Evolutionary conservation across 2,329 filamentous ascomycete species (phyloP), one percentile per base, ranked within the genome.

Genomic region (Sporothrix euskadiensis): DNA sequence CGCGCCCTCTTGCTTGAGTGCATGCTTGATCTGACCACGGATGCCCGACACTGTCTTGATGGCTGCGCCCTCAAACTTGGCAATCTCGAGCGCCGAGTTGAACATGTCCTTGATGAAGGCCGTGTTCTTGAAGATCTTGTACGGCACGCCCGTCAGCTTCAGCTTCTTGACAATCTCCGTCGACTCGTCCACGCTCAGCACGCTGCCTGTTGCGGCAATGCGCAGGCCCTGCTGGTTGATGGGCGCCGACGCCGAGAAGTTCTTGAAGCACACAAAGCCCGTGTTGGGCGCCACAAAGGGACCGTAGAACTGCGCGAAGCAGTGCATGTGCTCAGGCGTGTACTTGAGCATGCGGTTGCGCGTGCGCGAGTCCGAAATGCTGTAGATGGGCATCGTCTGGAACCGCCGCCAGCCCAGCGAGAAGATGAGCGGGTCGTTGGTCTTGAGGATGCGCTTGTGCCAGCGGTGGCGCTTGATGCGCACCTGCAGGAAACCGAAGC

Each of bases 41-140:
- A 99, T 90, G 71, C 97, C 97, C 0, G 94, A 98, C 32, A 99
- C 97, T 0, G 97, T 99, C 80, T 94, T 94, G 83, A 99, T 95
- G 73, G 93, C 90, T 10, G 96, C 96, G 73, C 96, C 96, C 84
- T 99, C 96, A 79, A 99, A 99, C 81, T 98, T 99, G 79, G 96
- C 95, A 76, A 99, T 96, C 81, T 99, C 96, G 57, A 99, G 90
- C 0, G 94, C 88, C 0, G 92, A 91, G 80, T 89, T 94, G 87
- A 99, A 99, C 96, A 99, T 99, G 83, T 97, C 94, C 82, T 96
- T 97, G 84, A 99, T 94, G 81, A 99, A 99, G 54, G 96, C 94
- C 0, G 96, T 99, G 85, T 99, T 99, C 83, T 97, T 97, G 89
- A 97, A 98, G 82, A 98, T 97, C 84, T 98, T 98, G 88, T 96